Percentiles rank a stretch among this genome's conserved stretches.
phyloP scores from a whole-genome alignment of 345 rosid species.

The Eucalyptus albens region DNA sequence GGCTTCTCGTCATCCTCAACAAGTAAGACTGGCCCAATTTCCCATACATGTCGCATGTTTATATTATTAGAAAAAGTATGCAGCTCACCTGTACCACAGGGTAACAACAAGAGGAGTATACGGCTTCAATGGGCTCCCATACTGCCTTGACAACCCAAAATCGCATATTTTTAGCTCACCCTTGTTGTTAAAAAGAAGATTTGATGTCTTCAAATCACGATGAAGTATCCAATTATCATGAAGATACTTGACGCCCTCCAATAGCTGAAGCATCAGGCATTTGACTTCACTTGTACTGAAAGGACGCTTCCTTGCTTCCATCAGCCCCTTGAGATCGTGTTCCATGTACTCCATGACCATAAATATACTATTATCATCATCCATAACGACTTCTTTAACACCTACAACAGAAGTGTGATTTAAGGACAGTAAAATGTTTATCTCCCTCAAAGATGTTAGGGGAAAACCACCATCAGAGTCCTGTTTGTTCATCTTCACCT shows the following conservation, averaged over 20 bases:
- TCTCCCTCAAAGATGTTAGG: conserved; percentile 73
- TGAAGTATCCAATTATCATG: conserved; percentile 94
- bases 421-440: conserved; percentile 65
- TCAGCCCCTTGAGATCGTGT: conserved; percentile 64
- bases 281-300: conserved; percentile 87
- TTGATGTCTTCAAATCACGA: conserved; percentile 83
- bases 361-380: conserved; percentile 43
- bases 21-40: not conserved
- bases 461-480: conserved; percentile 61
- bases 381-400: conserved; percentile 81
- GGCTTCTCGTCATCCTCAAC: not conserved
- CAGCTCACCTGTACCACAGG: conserved; percentile 71
- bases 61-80: not conserved
- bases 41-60: not conserved
- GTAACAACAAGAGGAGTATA: conserved; percentile 75
- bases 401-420: conserved; percentile 63
- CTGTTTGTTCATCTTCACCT: conserved; percentile 56
- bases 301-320: conserved; percentile 58
- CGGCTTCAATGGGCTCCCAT: conserved; percentile 80
- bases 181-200: conserved; percentile 65
- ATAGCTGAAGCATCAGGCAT: conserved; percentile 74
- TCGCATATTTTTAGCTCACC: conserved; percentile 84
- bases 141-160: conserved; percentile 79
- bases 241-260: conserved; percentile 77
- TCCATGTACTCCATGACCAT: conserved; percentile 96